phyloP scores from a whole-genome alignment of 169 alveolate species.

The Plasmodium blacklocki region DNA sequence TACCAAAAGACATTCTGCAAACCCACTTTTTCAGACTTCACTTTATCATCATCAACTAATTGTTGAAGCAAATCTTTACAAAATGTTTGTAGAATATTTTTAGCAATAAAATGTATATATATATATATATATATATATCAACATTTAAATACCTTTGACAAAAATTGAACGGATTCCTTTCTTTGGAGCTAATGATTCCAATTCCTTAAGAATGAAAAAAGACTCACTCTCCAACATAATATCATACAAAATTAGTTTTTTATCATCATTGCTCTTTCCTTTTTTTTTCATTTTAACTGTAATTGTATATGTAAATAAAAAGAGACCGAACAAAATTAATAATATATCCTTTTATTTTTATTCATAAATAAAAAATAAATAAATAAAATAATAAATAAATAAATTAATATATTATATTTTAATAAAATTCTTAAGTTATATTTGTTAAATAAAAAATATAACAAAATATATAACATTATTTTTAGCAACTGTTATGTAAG shows the following conservation, averaged over 20 bases:
- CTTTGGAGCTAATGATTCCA: constrained; percentile 72
- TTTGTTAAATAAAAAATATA: too few species aligned
- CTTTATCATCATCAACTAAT: constrained; percentile 76
- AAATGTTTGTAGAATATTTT: background rate
- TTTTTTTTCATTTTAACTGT: constrained; percentile 48
- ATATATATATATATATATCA: background rate
- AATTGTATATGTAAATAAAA: too few species aligned
- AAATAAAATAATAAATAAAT: too few species aligned
- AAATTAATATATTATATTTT: too few species aligned
- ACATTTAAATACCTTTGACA: constrained; percentile 59
- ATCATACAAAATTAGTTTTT: constrained; percentile 73
- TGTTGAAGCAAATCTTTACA: constrained; percentile 74
- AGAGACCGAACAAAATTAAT: too few species aligned
- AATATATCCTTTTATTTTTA: too few species aligned
- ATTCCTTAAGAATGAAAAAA: constrained; percentile 74
- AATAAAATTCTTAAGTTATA: too few species aligned
- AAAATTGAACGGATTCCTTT: constrained; percentile 74
- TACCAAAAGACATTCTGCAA: constrained; percentile 76
- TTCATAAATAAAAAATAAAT: too few species aligned
- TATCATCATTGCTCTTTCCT: constrained; percentile 76
- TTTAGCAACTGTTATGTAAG: too few species aligned
- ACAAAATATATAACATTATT: too few species aligned
- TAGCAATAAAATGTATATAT: background rate
- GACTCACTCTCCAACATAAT: constrained; percentile 77
- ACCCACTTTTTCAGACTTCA: constrained; percentile 77